A percentile compares a stretch with the other conserved stretches of the same genome.
These are phyloP conservation scores for Poa pratensis DNA, from an alignment of 176 grass and related monocot genomes.

Conservation along the genomic window DNA sequence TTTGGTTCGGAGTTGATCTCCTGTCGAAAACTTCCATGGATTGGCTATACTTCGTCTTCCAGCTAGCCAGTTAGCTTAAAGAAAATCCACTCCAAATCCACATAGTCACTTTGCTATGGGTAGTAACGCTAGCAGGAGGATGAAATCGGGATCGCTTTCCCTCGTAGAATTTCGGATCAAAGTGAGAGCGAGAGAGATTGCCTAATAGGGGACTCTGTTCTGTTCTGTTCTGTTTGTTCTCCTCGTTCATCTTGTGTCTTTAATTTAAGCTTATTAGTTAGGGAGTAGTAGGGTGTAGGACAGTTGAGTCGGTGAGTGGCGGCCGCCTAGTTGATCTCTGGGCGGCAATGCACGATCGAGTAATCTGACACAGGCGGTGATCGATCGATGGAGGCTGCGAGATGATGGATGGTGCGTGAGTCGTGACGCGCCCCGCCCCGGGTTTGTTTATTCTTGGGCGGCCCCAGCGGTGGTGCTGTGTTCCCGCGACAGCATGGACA, in stretches of 20 bases:
- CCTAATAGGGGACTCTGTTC: background rate
- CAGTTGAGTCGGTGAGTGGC: background rate
- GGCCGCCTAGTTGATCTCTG: background rate
- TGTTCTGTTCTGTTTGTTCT: no score
- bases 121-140: no score
- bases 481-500: conserved; percentile 2
- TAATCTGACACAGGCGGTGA: background rate
- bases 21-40: background rate
- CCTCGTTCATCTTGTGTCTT: background rate
- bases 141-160: background rate
- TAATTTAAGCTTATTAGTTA: background rate
- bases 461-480: background rate
- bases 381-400: background rate
- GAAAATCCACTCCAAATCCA: background rate
- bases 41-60: background rate
- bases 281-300: background rate
- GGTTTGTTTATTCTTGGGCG: conserved; percentile 31
- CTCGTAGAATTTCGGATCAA: background rate
- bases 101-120: no score
- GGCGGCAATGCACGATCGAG: conserved; percentile 15
- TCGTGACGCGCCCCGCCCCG: conserved; percentile 31
- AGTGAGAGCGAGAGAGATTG: background rate
- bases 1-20: conserved; percentile 32
- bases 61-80: background rate
- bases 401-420: background rate